Evolutionary conservation across 2,329 filamentous ascomycete species (phyloP).

Genomic region (Metarhizium sp.): DNA sequence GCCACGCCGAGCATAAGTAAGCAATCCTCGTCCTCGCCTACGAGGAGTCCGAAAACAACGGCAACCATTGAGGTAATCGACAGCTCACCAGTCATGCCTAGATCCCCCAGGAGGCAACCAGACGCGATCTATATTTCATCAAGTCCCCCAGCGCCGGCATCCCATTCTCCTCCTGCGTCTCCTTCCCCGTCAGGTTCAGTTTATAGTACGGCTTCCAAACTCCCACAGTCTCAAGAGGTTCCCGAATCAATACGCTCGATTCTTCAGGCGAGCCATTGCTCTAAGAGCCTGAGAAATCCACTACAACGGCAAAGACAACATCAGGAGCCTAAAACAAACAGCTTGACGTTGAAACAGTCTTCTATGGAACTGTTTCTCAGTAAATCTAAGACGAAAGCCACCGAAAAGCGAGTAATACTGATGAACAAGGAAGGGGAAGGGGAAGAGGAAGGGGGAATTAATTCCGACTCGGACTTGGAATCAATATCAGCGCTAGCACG

Average conservation of each 20-base stretch:
- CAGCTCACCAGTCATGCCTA: constrained; percentile 34
- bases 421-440: not conserved
- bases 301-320: not conserved
- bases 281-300: constrained; percentile 11
- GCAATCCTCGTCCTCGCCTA: constrained; percentile 19
- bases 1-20: constrained; percentile 20
- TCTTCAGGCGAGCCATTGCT: constrained; percentile 11
- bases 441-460: not conserved
- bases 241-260: constrained; percentile 17
- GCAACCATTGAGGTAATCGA: constrained; percentile 27
- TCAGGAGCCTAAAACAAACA: not conserved
- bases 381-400: not conserved
- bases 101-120: constrained; percentile 18
- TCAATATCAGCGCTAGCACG: constrained; percentile 1
- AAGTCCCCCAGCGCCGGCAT: constrained; percentile 24
- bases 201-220: constrained; percentile 2
- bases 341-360: constrained; percentile 20
- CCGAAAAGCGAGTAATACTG: not conserved
- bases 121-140: constrained; percentile 36
- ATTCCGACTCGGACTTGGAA: constrained; percentile 10
- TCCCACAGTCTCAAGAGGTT: constrained; percentile 9
- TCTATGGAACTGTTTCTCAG: constrained; percentile 21
- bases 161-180: constrained; percentile 20
- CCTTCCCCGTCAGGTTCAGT: constrained; percentile 12
- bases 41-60: constrained; percentile 13